Evolutionary conservation across 73 alveolate species (phyloP), one percentile per base, ranked within the genome.

Genomic region (Tetrahymena borealis): DNA sequence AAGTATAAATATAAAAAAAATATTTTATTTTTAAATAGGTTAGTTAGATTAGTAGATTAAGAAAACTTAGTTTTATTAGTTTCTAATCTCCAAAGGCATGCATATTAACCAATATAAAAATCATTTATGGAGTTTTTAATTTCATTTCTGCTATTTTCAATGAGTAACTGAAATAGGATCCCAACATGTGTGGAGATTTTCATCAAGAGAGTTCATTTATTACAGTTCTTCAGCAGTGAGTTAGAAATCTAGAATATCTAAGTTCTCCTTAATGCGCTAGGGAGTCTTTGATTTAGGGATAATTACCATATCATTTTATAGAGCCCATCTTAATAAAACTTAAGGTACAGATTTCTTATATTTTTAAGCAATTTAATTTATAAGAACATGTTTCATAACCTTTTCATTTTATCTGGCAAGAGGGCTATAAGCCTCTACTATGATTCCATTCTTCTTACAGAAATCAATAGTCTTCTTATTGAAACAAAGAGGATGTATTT

Each of bases 371-470:
- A 97, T 28, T 11, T 96, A 96, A 20, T 15, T 36, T 12, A 97
- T n/a, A 11, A 37, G n/a, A 4, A 39, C 60, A 79, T 95, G 96
- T 90, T 95, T 78, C 93, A 96, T 95, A 39, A 97, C 91, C 93
- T 96, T 92, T 43, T 94, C 94, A 93, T 96, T 94, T 60, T 94
- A 94, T 79, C 97, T 96, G 9, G 99, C 99, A 39, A 98, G 94
- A 24, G 99, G 99, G 11, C 98, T 97, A 78, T 96, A 96, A 35
- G 99, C 99, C 37, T 91, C 97, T 28, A 98, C 91, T 35, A 92
- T 79, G 12, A 98, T 97, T 40, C 94, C 96, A 38, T 94, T 43
- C 78, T 94, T 91, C 43, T 95, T 16, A 91, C 98, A 97, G 90
- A 78, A 95, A 90, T 97, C 95, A 39, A 98, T 92, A 11, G 98